Percentiles rank a stretch among this genome's conserved stretches.
phyloP scores from a whole-genome alignment of 164 flowering plant genomes.

The Dillenia suffruticosa region DNA sequence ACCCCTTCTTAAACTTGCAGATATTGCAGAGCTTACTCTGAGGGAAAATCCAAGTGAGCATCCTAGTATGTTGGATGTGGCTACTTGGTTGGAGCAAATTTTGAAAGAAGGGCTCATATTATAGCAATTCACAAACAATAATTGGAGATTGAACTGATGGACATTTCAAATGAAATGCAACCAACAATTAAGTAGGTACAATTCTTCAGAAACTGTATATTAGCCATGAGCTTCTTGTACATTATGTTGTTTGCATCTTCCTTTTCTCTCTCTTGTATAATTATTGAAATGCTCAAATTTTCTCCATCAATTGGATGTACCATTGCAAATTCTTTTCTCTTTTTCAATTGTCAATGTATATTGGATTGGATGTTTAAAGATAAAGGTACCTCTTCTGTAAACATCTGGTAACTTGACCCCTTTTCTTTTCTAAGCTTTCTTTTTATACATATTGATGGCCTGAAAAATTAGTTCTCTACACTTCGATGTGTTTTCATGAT shows the following conservation, averaged over 20 bases:
- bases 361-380: no score
- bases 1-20: constrained; percentile 77
- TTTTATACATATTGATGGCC: no score
- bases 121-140: constrained; percentile 10
- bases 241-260: constrained; percentile 6
- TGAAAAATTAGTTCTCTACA: no score
- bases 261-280: neutral
- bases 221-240: constrained; percentile 27
- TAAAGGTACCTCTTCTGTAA: no score
- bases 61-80: constrained; percentile 63
- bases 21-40: constrained; percentile 64
- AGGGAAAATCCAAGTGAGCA: constrained; percentile 56
- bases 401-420: no score
- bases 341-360: neutral
- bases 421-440: no score
- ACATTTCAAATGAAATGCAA: no score
- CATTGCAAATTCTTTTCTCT: neutral
- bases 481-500: no score
- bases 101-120: constrained; percentile 50
- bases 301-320: constrained; percentile 7
- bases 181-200: constrained; percentile 3
- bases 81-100: constrained; percentile 51
- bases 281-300: neutral
- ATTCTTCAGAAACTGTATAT: constrained; percentile 32
- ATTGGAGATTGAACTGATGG: neutral